A percentile compares a stretch with the other conserved stretches of the same genome.
These are phyloP conservation scores for Hepatocystis sp. DNA, from an alignment of 169 alveolate genomes.

Conservation along the genomic window DNA sequence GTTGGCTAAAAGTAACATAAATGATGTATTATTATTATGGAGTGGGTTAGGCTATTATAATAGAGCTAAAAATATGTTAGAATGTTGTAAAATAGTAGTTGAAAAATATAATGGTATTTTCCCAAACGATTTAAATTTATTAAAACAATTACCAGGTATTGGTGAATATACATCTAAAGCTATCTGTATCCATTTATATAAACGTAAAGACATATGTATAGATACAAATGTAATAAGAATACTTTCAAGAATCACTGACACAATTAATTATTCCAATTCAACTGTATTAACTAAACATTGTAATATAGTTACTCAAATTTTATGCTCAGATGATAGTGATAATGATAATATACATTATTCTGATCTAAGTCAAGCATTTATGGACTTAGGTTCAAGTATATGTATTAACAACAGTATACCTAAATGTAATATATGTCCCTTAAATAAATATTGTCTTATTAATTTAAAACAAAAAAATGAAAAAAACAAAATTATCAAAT, in stretches of 20 bases:
- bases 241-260: slow-evolving; percentile 75
- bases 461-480: slow-evolving; percentile 36
- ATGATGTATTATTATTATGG: slow-evolving; percentile 76
- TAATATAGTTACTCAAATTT: slow-evolving; percentile 31
- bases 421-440: slow-evolving; percentile 76
- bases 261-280: slow-evolving; percentile 51
- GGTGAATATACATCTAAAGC: slow-evolving; percentile 83
- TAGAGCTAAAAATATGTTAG: slow-evolving; percentile 76
- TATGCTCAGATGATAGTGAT: slow-evolving; percentile 32
- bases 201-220: slow-evolving; percentile 73
- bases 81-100: slow-evolving; percentile 74
- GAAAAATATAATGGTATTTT: slow-evolving; percentile 59
- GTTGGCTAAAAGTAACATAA: slow-evolving; percentile 59
- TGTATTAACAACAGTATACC: slow-evolving; percentile 79
- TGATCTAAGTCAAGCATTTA: slow-evolving; percentile 77
- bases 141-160: slow-evolving; percentile 79
- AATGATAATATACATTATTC: too few relatives aligned
- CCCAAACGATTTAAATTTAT: slow-evolving; percentile 56
- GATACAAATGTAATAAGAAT: slow-evolving; percentile 79
- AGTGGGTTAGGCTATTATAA: slow-evolving; percentile 79
- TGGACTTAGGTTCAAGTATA: slow-evolving; percentile 81
- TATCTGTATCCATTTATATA: slow-evolving; percentile 69
- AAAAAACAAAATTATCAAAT: slow-evolving; percentile 12
- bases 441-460: slow-evolving; percentile 55
- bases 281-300: slow-evolving; percentile 49